These are phyloP conservation scores for Fusarium aywerte DNA, from an alignment of 2,329 filamentous ascomycete genomes.

Conservation along the genomic window DNA sequence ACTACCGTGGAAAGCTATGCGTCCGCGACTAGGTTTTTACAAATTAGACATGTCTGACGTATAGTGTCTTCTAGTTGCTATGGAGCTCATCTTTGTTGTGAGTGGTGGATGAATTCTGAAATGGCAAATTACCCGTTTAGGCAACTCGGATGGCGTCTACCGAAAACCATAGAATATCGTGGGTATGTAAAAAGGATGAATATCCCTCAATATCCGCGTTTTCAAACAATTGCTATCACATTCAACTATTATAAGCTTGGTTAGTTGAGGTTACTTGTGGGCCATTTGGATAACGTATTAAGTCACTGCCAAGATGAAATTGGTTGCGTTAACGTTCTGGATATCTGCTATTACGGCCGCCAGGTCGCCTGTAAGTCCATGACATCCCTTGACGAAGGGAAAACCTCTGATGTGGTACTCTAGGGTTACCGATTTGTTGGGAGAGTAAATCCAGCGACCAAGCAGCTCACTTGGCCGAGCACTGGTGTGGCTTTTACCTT, in stretches of 20 bases:
- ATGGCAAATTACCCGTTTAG: constrained; percentile 1
- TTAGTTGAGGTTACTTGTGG: neutral
- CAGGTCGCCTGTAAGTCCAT: constrained; percentile 5
- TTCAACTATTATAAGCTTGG: neutral
- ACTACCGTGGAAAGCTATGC: too few relatives aligned
- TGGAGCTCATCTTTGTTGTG: neutral
- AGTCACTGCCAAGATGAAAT: constrained; percentile 8
- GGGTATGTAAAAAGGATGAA: neutral
- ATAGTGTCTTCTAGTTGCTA: neutral
- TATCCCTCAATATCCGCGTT: neutral
- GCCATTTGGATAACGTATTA: too few relatives aligned
- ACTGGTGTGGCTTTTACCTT: constrained; percentile 57
- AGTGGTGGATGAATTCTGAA: constrained; percentile 28
- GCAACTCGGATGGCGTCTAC: constrained; percentile 28
- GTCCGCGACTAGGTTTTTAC: neutral
- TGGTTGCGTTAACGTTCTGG: neutral
- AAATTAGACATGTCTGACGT: neutral
- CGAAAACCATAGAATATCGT: constrained; percentile 1
- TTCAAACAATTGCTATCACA: too few relatives aligned
- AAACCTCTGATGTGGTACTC: neutral
- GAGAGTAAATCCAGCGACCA: constrained; percentile 56
- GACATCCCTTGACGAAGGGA: rapidly evolving
- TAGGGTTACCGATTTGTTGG: constrained; percentile 48
- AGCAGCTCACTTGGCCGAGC: constrained; percentile 57
- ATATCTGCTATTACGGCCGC: constrained; percentile 11